Evolutionary conservation across 306 rosid genomes (phyloP), one percentile per base, ranked within the genome.

Genomic region (Dicorynia guianensis): DNA sequence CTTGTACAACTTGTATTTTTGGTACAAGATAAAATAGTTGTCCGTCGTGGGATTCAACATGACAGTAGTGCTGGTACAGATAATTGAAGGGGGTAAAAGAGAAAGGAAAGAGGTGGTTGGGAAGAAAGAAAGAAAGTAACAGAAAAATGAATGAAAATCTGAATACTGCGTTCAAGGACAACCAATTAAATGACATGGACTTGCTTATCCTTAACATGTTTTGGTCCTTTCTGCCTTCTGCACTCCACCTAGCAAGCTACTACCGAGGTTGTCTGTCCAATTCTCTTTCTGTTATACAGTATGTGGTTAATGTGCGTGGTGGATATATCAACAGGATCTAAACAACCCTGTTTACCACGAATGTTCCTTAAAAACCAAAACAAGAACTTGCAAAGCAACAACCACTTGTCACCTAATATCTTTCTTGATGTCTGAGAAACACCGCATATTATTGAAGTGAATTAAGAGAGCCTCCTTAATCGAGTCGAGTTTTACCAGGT

Each of bases 321-420:
- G 62, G 20, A 61, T 19, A 61, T 19, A 67, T 50, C 44, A 74
- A 71, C 57, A 36, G 47, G 72, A 63, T 76, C 82, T 55, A 42
- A 85, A 70, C 72, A 78, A 52, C 50, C 60, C 25, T 36, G 19
- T 25, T 25, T 25, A 2, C 30, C 68, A 63, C 73, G 82, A 35
- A 63, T 71, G 68, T 87, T 87, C 81, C 93, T 49, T 83, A 71
- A 64, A 79, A 85, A 69, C 61, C 81, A 70, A 86, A 81, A 74
- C 83, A 85, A 81, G 65, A 74, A 71, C 57, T 66, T 81, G 52
- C 78, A 78, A 89, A 90, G 96, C 90, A 88, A 92, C 88, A 86
- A 63, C 64, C 74, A 85, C 91, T 63, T 73, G 49, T 80, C 82
- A 90, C 96, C 96, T 87, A 92, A 77, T 76, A 36, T 72, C 12